A percentile compares a stretch with the other conserved stretches of the same genome.
Evolutionary conservation across 208 protist species (phyloP).

Genomic region (Crithidia bombi): DNA sequence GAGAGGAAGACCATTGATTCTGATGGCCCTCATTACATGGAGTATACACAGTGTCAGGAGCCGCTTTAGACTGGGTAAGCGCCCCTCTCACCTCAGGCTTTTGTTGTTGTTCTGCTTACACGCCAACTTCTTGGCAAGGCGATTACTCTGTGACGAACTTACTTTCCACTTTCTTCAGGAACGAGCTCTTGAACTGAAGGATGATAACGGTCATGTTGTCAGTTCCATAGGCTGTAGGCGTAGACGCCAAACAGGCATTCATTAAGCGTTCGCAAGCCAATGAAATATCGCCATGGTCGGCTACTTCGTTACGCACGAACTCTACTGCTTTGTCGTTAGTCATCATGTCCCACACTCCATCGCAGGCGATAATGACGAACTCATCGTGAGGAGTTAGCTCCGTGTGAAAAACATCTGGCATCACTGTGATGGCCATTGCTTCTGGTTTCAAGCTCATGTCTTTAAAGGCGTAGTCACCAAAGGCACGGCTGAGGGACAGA

Average conservation of each 20-base stretch:
- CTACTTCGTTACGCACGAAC: conserved; percentile 88
- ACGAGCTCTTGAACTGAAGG: conserved; percentile 89
- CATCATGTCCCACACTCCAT: conserved; percentile 95
- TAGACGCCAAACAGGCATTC: conserved; percentile 76
- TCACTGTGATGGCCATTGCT: conserved; percentile 75
- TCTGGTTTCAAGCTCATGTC: conserved; percentile 72
- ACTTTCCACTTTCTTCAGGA: conserved; percentile 80
- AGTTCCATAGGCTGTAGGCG: conserved; percentile 72
- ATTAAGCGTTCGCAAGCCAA: conserved; percentile 88
- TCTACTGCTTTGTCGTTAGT: conserved; percentile 89
- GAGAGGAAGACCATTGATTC: conserved; percentile 2
- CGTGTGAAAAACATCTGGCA: conserved; percentile 75
- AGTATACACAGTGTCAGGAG: conserved; percentile 14
- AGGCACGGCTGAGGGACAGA: conserved; percentile 94
- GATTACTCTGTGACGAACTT: conserved; percentile 32
- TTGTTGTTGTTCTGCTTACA: not conserved
- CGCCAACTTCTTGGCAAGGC: not conserved
- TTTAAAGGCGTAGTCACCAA: conserved; percentile 95
- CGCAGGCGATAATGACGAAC: conserved; percentile 94
- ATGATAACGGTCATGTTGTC: conserved; percentile 94
- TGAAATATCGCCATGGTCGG: conserved; percentile 82
- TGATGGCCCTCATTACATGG: conserved; percentile 1
- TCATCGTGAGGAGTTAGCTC: conserved; percentile 86
- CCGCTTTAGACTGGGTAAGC: not conserved
- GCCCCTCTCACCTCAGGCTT: not conserved